Base-by-base conservation (phyloP, 805 yeast species). In the Suhomyces sp. region DNA sequence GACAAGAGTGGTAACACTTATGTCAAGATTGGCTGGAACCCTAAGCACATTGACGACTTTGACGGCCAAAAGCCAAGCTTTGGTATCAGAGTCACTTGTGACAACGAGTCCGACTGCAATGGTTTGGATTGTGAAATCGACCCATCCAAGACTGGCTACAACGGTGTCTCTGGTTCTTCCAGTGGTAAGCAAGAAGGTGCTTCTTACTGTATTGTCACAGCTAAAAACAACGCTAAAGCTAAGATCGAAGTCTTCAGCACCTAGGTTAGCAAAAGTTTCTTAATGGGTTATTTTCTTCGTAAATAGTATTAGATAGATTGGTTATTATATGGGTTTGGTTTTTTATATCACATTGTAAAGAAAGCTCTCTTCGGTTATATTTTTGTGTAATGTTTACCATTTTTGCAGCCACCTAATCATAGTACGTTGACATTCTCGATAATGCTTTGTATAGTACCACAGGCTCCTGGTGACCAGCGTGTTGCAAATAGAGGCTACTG, bases 21-120 rank as follows among this genome's bases (percentile, higher is more conserved):
- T 67, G 89, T 88, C 58, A 91, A 89, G 72, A 82, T 90, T 66
- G 96, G 93, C 46, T 90, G 96, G 96, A 90, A 90, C 70, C 97
- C 97, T 13, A 80, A 87, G 52, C 88, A 89, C 69, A 68, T 88
- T 61, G 93, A 87, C 57, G 76, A 76, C 48, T 87, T 85, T 74
- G 73, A 76, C 57, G 69, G 76, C 61, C 70, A 70, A 3, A 73
- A 70, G 57, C 96, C 96, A 45, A 66, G 65, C 29, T 89, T 83
- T 60, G 97, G 97, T 61, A 64, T 90, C 58, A 80, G 84, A 65
- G 76, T 90, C 60, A 81, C 83, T 7, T 90, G 97, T 72, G 88
- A 84, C 52, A 87, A 86, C 61, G 81, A 78, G 49, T 72, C 80
- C 48, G 74, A 83, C 60, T 90, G 97, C 70, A 75, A 74, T 57